Base-by-base conservation (phyloP, 169 alveolate genomes). In the Amoebophrya sp. region DNA sequence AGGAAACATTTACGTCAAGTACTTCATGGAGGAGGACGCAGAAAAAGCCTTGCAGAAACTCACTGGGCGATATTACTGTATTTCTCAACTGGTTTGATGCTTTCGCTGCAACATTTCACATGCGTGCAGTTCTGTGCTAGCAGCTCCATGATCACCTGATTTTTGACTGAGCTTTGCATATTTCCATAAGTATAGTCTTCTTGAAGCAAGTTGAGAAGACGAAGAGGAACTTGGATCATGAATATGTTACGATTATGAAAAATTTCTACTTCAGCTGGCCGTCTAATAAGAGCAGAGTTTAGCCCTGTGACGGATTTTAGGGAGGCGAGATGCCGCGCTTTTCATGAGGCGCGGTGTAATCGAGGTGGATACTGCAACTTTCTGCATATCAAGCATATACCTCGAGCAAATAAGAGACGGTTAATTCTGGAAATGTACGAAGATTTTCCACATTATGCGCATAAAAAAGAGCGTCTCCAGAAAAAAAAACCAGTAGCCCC, bases 271-370 rank as follows among this genome's bases (percentile, higher is more conserved):
- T n/a, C n/a, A n/a, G n/a, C n/a, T n/a, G 91, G 77, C 23, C 97
- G 77, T 36, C 0, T 96, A 6, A 97, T 98, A 33, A 95, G 96
- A 78, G 96, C 96, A 41, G 99, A 98, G 93, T 98, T 95, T 94
- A 96, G 99, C 40, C 99, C 99, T 6, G 99, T 98, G 14, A 96
- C 99, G 38, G 99, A 98, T 94, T 98, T 98, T 94, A 97, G 98
- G 91, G 99, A 98, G 92, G 99, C 99, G 47, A 95, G 93, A 47
- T 91, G 99, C 93, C 96, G 99, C 83, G 98, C 98, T 93, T 98
- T 97, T 92, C 98, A 97, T 53, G 99, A 98, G 91, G 99, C 99
- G 10, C 96, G 96, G 53, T 98, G 99, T 95, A 97, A 89, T 24
- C 12, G 65, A 1, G 53, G 53, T 29, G 53, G 65, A 34, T 89